Evolutionary conservation across 257 asterid genomes (phyloP).

Genomic region (Penstemon eatonii): DNA sequence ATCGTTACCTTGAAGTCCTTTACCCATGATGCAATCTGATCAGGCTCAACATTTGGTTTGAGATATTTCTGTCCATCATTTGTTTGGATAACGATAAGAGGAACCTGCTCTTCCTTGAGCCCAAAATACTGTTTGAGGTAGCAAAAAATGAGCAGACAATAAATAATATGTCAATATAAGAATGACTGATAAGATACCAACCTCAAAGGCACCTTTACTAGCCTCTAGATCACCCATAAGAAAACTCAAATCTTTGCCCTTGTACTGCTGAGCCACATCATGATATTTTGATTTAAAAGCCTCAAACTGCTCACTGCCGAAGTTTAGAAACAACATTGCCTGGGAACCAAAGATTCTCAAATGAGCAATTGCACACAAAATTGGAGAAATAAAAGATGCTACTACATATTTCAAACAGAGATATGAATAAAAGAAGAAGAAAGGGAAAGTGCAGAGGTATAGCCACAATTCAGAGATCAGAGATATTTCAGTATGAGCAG

Average conservation of each 20-base stretch:
- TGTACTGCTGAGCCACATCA: constrained; percentile 69
- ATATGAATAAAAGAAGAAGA: neutral
- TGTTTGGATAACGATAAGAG: constrained; percentile 74
- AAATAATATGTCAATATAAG: constrained; percentile 9
- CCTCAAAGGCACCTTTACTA: constrained; percentile 94
- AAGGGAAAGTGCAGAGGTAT: neutral
- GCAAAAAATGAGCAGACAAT: constrained; percentile 23
- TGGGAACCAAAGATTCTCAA: constrained; percentile 38
- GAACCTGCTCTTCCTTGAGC: constrained; percentile 77
- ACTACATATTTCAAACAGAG: too few species aligned
- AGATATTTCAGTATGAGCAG: neutral
- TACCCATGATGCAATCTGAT: constrained; percentile 73
- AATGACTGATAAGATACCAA: constrained; percentile 32
- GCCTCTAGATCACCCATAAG: constrained; percentile 83
- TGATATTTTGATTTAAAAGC: constrained; percentile 69
- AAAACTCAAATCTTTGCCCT: constrained; percentile 65
- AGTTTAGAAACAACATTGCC: constrained; percentile 83
- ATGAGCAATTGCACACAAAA: constrained; percentile 18
- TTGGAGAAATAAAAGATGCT: neutral
- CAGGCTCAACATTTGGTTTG: constrained; percentile 72
- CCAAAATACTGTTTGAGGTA: constrained; percentile 74
- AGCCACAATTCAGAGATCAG: constrained; percentile 3
- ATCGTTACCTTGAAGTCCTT: constrained; percentile 68
- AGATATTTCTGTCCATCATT: constrained; percentile 68
- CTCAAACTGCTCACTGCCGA: constrained; percentile 55